phyloP scores from a whole-genome alignment of 225 moss, liverwort and hornwort species.

The Anthoceros angustus region DNA sequence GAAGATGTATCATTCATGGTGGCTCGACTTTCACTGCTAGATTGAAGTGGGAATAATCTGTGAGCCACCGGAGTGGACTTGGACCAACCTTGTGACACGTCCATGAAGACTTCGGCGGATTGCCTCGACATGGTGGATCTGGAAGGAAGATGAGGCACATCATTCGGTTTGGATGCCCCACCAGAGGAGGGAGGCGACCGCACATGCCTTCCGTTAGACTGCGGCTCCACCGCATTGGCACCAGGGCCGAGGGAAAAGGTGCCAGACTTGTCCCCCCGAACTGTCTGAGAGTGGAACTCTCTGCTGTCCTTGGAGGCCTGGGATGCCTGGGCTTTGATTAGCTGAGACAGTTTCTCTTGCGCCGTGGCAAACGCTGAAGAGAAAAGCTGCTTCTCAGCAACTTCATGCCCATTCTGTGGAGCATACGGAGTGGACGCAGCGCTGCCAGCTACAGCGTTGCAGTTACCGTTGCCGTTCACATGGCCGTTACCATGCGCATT shows the following conservation, averaged over 20 bases:
- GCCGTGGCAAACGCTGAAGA: constrained; percentile 6
- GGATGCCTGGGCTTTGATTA: constrained; percentile 18
- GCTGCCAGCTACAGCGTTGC: neutral
- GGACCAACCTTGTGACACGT: constrained; percentile 16
- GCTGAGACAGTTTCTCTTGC: constrained; percentile 22
- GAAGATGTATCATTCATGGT: constrained; percentile 14
- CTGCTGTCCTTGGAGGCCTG: constrained; percentile 27
- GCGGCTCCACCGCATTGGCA: neutral
- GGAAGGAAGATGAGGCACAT: neutral
- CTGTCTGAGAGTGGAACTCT: constrained; percentile 9
- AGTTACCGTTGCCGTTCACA: too few species aligned
- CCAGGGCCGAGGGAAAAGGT: constrained; percentile 13
- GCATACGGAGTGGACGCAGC: neutral
- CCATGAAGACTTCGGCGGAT: neutral
- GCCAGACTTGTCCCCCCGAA: constrained; percentile 14
- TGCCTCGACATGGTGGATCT: neutral
- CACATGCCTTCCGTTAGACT: neutral
- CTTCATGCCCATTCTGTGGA: neutral
- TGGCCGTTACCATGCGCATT: neutral
- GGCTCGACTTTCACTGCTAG: constrained; percentile 21
- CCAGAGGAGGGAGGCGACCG: neutral
- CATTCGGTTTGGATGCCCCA: neutral
- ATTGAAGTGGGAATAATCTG: constrained; percentile 19
- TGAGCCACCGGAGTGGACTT: constrained; percentile 20
- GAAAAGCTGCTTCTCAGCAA: neutral